Percentiles rank a stretch among this genome's conserved stretches.
These are phyloP conservation scores for Citrus australasica DNA, from an alignment of 345 rosid species.

Conservation along the genomic window DNA sequence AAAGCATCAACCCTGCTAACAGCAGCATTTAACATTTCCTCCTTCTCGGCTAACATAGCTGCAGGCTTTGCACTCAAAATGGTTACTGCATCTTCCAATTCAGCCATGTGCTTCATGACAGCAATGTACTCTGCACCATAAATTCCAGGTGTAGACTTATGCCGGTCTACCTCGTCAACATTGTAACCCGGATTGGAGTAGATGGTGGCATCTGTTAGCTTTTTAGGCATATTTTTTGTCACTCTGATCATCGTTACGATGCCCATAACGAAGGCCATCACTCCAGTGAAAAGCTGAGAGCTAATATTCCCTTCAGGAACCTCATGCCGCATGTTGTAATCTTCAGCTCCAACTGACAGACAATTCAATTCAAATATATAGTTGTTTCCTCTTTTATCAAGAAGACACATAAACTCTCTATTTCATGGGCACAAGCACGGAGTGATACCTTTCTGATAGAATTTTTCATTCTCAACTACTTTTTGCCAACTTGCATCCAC, in stretches of 20 bases:
- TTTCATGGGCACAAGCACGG: background rate
- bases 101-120: slow-evolving; percentile 71
- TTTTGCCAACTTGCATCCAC: slow-evolving; percentile 41
- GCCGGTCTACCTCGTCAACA: slow-evolving; percentile 31
- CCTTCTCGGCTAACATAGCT: slow-evolving; percentile 69
- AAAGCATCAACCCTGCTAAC: slow-evolving; percentile 53
- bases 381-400: background rate
- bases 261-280: slow-evolving; percentile 85
- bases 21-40: slow-evolving; percentile 75
- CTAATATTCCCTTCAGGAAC: slow-evolving; percentile 37
- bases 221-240: slow-evolving; percentile 71
- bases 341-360: slow-evolving; percentile 30
- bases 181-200: slow-evolving; percentile 49
- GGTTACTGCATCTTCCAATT: slow-evolving; percentile 65
- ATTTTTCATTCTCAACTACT: slow-evolving; percentile 29
- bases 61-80: slow-evolving; percentile 51
- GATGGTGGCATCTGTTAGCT: slow-evolving; percentile 51
- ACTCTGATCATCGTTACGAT: slow-evolving; percentile 74
- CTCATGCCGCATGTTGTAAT: slow-evolving; percentile 31
- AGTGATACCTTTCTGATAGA: slow-evolving; percentile 39
- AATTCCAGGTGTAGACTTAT: slow-evolving; percentile 30
- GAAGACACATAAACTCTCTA: background rate
- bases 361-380: background rate
- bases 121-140: slow-evolving; percentile 54
- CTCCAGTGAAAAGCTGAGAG: slow-evolving; percentile 66